A percentile compares a stretch with the other conserved stretches of the same genome.
These are phyloP conservation scores for Trichoderma virens DNA, from an alignment of 495 filamentous ascomycete species.

Conservation along the genomic window DNA sequence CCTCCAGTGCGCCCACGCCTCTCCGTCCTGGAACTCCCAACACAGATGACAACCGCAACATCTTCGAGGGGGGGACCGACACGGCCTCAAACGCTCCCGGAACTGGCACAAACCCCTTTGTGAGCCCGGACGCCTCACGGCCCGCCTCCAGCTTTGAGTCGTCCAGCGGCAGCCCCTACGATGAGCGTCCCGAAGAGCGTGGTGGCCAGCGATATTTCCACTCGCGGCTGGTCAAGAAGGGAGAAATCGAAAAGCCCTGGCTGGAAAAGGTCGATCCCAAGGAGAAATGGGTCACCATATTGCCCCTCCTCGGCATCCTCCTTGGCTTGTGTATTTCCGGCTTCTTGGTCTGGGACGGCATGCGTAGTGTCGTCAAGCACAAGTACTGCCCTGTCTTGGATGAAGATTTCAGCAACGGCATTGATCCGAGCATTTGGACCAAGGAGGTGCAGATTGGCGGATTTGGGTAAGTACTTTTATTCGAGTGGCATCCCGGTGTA, in stretches of 20 bases:
- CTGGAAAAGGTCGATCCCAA: slow-evolving; percentile 57
- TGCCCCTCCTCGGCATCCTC: slow-evolving; percentile 60
- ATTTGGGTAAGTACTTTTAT: slow-evolving; percentile 55
- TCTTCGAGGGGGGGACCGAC: slow-evolving; percentile 31
- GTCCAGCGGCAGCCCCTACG: slow-evolving; percentile 30
- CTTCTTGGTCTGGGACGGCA: slow-evolving; percentile 63
- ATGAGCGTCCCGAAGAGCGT: slow-evolving; percentile 22
- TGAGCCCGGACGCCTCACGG: slow-evolving; percentile 47
- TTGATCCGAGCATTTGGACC: slow-evolving; percentile 60
- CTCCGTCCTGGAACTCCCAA: slow-evolving; percentile 31
- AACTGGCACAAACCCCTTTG: slow-evolving; percentile 43
- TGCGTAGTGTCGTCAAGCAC: slow-evolving; percentile 60
- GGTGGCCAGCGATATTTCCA: slow-evolving; percentile 57
- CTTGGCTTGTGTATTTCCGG: slow-evolving; percentile 59
- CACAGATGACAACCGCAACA: slow-evolving; percentile 21
- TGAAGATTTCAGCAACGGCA: slow-evolving; percentile 57
- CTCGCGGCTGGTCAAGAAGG: slow-evolving; percentile 63
- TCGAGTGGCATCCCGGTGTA: neutral
- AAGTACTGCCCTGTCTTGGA: slow-evolving; percentile 65
- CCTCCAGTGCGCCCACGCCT: slow-evolving; percentile 28
- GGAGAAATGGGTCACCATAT: slow-evolving; percentile 80
- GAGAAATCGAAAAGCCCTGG: slow-evolving; percentile 65
- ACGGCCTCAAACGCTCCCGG: slow-evolving; percentile 26
- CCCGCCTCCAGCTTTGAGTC: slow-evolving; percentile 46
- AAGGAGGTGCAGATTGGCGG: slow-evolving; percentile 74